A percentile compares a stretch with the other conserved stretches of the same genome.
Conservation (phyloP, 148 eudicot species). For the Amaranthus hypochondriacus region DNA sequence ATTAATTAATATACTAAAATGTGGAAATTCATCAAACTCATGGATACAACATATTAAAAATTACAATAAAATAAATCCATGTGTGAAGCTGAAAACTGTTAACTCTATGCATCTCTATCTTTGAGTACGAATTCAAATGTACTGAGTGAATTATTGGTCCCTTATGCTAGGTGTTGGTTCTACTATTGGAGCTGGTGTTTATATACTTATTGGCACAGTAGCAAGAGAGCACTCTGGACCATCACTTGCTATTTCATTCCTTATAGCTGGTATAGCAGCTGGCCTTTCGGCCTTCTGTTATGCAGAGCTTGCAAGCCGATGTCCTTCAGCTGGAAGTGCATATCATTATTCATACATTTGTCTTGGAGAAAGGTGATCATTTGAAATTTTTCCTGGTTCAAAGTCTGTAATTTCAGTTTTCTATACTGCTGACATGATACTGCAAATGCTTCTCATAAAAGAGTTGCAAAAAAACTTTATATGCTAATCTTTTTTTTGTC, state of each 20-base stretch:
- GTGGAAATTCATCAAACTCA: too few relatives aligned
- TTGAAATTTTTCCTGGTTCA: neutral
- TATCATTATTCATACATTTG: slow-evolving; percentile 68
- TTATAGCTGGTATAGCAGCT: slow-evolving; percentile 63
- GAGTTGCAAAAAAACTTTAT: neutral
- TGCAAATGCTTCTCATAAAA: neutral
- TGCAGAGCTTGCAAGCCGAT: slow-evolving; percentile 66
- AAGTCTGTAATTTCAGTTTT: neutral
- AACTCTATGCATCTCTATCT: neutral
- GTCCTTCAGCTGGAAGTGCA: slow-evolving; percentile 76
- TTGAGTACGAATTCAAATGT: neutral
- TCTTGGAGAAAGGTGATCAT: slow-evolving; percentile 61
- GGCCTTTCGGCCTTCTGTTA: slow-evolving; percentile 66
- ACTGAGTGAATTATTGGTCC: neutral
- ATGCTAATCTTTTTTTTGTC: slow-evolving; percentile 5
- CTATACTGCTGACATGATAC: neutral
- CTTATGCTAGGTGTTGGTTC: slow-evolving; percentile 52
- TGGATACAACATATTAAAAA: too few relatives aligned
- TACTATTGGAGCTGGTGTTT: slow-evolving; percentile 76
- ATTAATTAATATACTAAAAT: too few relatives aligned
- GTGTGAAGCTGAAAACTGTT: neutral
- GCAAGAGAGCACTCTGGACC: slow-evolving; percentile 71
- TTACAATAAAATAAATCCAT: too few relatives aligned
- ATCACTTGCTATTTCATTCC: slow-evolving; percentile 46
- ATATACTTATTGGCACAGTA: slow-evolving; percentile 65